Base-by-base conservation (phyloP, 2,329 filamentous ascomycete species). In the Ceratocystis eucalypticola region DNA sequence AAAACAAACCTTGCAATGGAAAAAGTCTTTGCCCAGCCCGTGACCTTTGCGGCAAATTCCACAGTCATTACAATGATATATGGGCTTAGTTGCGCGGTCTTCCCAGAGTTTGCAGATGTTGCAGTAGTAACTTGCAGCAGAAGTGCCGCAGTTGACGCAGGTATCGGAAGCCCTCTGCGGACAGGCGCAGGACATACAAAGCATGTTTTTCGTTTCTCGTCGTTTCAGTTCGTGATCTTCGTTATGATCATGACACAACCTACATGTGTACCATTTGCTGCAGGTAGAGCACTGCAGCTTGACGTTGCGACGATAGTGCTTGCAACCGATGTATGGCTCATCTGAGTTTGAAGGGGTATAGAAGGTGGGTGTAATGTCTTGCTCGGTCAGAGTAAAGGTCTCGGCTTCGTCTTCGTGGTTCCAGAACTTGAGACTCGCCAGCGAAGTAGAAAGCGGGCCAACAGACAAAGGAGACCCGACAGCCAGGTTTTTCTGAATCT, bases 101-200 rank as follows among this genome's bases (percentile, higher is more conserved):
- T 97, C 93, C 94, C 94, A 99, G 1, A 99, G 81, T 76, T 96
- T 96, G 80, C 94, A 99, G 66, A 94, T 88, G 65, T 85, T 83
- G 77, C 94, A 99, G 74, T 95, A 99, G 75, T 97, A 97, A 72
- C 88, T 88, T 12, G 93, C 91, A 5, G 90, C 84, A 67, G 85
- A 83, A 70, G 86, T 84, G 20, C 86, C 88, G 74, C 94, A 99
- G 66, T 84, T 81, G 63, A 82, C 80, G 74, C 94, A 99, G 64
- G 84, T 80, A 69, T 96, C 90, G 37, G 84, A 85, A 2, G 89
- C 92, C 66, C 84, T 84, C 72, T 99, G 94, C 1, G 94, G 87
- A 66, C 88, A 90, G 5, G 86, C 85, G 74, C 94, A 99, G 33
- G 91, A 80, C 94, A 99, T 99, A 75, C 94, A 99, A 5, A 99